Conservation (phyloP, 1,139 yeast species). For the Taiozyma sp. region DNA sequence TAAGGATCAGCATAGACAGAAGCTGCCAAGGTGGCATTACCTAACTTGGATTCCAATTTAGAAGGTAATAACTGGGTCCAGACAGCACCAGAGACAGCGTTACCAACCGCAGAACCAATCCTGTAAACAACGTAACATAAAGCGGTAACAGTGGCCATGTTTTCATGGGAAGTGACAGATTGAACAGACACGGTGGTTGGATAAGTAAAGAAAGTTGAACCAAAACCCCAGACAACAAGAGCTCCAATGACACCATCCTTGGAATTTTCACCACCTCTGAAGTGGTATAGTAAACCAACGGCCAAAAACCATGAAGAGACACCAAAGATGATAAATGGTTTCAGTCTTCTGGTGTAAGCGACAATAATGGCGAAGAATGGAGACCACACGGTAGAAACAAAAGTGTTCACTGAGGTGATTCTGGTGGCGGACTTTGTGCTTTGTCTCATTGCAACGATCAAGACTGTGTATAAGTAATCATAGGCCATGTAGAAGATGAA, state of each 20-base stretch:
- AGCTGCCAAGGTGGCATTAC: conserved; percentile 33
- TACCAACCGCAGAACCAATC: conserved; percentile 51
- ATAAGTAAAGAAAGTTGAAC: conserved; percentile 68
- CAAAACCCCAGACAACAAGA: conserved; percentile 61
- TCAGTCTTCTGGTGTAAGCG: conserved; percentile 46
- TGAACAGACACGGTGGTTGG: conserved; percentile 62
- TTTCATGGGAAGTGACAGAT: conserved; percentile 54
- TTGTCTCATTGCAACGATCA: conserved; percentile 57
- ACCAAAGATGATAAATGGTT: conserved; percentile 57
- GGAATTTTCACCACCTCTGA: conserved; percentile 46
- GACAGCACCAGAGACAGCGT: conserved; percentile 52
- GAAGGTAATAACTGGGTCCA: conserved; percentile 46
- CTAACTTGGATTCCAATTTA: conserved; percentile 11
- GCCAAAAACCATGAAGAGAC: conserved; percentile 48
- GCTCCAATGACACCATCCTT: conserved; percentile 61
- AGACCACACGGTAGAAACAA: conserved; percentile 59
- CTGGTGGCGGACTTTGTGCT: conserved; percentile 57
- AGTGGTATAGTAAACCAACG: conserved; percentile 52
- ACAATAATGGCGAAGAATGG: conserved; percentile 52
- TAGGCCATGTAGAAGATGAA: conserved; percentile 65
- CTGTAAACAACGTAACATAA: conserved; percentile 49
- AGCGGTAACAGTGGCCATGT: conserved; percentile 59
- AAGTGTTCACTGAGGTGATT: conserved; percentile 56
- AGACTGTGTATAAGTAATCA: conserved; percentile 59
- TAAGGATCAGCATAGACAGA: conserved; percentile 52